phyloP scores from a whole-genome alignment of 495 filamentous ascomycete genomes.

The Cercophora sp. region DNA sequence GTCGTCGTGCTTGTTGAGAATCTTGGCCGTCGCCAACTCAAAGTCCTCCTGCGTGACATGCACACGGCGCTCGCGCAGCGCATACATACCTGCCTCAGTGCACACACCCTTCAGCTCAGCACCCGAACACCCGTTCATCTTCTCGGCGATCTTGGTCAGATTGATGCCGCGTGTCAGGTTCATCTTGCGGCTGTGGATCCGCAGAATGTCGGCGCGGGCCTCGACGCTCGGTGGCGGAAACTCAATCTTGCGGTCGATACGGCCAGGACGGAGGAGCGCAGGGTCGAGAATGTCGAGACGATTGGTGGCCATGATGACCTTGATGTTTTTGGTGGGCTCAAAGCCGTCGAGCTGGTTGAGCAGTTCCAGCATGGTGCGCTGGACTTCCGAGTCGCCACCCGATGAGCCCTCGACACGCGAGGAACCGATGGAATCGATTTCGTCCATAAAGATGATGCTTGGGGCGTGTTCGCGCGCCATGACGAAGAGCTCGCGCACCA shows the following conservation, averaged over 20 bases:
- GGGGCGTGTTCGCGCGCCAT: conserved; percentile 99
- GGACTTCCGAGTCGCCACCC: conserved; percentile 97
- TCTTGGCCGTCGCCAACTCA: conserved; percentile 97
- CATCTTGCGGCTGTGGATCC: conserved; percentile 96
- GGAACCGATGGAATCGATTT: conserved; percentile 98
- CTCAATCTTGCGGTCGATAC: conserved; percentile 99
- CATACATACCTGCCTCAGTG: conserved; percentile 97
- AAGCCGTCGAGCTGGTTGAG: conserved; percentile 98
- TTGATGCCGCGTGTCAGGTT: conserved; percentile 98
- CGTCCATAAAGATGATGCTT: conserved; percentile 99
- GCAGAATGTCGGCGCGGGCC: conserved; percentile 93
- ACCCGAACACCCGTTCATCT: conserved; percentile 98
- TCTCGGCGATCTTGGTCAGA: conserved; percentile 96
- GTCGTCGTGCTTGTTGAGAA: conserved; percentile 99
- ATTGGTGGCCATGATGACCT: conserved; percentile 99
- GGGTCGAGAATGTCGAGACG: conserved; percentile 96
- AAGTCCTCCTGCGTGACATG: conserved; percentile 99
- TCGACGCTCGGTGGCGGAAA: conserved; percentile 97
- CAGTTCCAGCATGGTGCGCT: conserved; percentile 98
- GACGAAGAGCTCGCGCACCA: conserved; percentile 98
- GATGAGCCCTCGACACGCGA: conserved; percentile 93
- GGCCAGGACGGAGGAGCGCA: conserved; percentile 85
- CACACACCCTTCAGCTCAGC: conserved; percentile 97
- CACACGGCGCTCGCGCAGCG: conserved; percentile 87
- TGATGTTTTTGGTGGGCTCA: conserved; percentile 99